Evolutionary conservation across 2,329 filamentous ascomycete genomes (phyloP), one percentile per base, ranked within the genome.

Genomic region (Remersonia thermophila): DNA sequence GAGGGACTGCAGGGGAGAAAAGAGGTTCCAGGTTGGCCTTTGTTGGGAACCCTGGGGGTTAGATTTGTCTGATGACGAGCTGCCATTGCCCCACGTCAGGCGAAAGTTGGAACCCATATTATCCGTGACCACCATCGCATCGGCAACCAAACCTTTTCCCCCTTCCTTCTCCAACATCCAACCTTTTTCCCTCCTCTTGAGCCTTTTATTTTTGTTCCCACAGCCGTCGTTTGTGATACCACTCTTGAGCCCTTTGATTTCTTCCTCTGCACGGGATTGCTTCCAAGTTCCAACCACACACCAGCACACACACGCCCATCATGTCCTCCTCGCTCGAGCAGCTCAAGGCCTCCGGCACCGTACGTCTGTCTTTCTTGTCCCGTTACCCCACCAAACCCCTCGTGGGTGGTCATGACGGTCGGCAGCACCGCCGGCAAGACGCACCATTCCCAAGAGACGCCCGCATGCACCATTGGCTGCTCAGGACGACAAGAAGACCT

Each of bases 321-420:
- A 95, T 95, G 87, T 66, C 84, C 64, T 80, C 69, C 65, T 84
- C 87, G 64, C 82, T 98, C 55, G 91, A 96, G 55, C 87, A 96
- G 71, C 77, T 98, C 63, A 98, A 98, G 76, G 79, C 84, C 70
- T 65, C 81, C 60, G 91, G 91, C 80, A 98, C 91, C 58, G 86
- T 93, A 73, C 66, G 84, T 83, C 46, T 37, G 9, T 23, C 20
- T 9, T 9, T 9, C 5, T 9, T 23, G 20, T 23, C 5, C 39
- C 43, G 45, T 50, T 53, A 48, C 55, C 55, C 56, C 55, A 55
- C 55, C 53, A 53, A 45, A 46, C 43, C 47, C 44, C 46, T 51
- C 44, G 37, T 41, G 41, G 34, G 36, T 37, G 33, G 40, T 27
- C 33, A 31, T 44, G 39, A 43, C 42, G 38, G 33, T 33, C 28